A percentile compares a stretch with the other conserved stretches of the same genome.
These are phyloP conservation scores for Kazachstania viticola DNA, from an alignment of 805 yeast genomes.

Conservation along the genomic window DNA sequence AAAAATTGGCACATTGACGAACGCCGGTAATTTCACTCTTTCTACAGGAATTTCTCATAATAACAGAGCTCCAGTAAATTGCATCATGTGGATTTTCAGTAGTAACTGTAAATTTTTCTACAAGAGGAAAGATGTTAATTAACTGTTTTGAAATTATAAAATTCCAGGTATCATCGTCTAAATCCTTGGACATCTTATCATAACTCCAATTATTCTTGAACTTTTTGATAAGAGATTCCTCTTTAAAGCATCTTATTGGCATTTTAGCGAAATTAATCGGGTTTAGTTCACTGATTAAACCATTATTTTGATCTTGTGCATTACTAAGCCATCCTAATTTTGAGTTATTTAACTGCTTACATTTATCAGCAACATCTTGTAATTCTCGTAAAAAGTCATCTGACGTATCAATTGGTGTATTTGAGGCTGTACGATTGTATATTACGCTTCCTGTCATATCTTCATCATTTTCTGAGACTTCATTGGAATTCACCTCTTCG, in stretches of 20 bases:
- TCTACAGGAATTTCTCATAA: slow-evolving; percentile 90
- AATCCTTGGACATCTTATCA: slow-evolving; percentile 27
- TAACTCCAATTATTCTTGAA: slow-evolving; percentile 35
- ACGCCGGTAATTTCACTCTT: slow-evolving; percentile 80
- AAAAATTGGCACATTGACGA: slow-evolving; percentile 87
- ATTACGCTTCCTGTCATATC: no score
- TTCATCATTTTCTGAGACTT: slow-evolving; percentile 1
- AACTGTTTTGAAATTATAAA: slow-evolving; percentile 34
- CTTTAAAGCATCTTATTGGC: no score
- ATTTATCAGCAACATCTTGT: slow-evolving; percentile 3
- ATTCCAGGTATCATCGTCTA: slow-evolving; percentile 17
- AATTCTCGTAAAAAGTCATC: slow-evolving; percentile 12
- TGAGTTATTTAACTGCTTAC: neutral
- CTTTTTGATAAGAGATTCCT: neutral
- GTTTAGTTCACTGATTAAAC: neutral
- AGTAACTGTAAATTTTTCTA: slow-evolving; percentile 75
- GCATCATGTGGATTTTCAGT: slow-evolving; percentile 61
- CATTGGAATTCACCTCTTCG: no score
- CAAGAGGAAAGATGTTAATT: slow-evolving; percentile 75
- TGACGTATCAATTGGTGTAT: neutral
- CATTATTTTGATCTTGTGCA: neutral
- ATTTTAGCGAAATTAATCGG: neutral
- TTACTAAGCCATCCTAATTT: neutral
- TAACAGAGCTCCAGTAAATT: slow-evolving; percentile 96
- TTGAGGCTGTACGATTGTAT: neutral